Base-by-base conservation (phyloP, 2,329 filamentous ascomycete genomes). In the Penicillium rolfsii region DNA sequence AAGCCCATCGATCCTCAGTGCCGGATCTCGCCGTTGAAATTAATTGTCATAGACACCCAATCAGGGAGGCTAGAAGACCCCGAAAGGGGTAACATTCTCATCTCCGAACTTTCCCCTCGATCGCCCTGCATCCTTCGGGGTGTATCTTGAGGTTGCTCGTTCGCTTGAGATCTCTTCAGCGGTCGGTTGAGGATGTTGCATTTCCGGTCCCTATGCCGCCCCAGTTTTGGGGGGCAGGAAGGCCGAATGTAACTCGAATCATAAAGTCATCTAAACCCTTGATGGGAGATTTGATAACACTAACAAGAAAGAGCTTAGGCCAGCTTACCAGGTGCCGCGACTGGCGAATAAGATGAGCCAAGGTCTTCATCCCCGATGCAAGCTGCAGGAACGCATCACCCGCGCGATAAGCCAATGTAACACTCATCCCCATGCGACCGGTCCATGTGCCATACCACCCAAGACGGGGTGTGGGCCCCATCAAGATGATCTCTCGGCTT, bases 361-460 rank as follows among this genome's bases (percentile, higher is more conserved):
- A 36, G 48, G 36, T 45, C 26, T 52, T 38, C 14, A 24, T 49
- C 36, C 48, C 19, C 46, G 53, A 30, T 35, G 49, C 36, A 41
- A 54, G 52, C 52, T 63, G 61, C 61, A 66, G 59, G 60, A 64
- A 68, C 58, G 40, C 43, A 59, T 62, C 54, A 57, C 49, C 55
- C 57, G 58, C 63, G 35, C 49, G 53, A 53, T 57, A n/a, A 30
- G 38, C 40, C 57, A 59, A 66, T 67, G 64, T 67, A 66, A 66
- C 65, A 62, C 52, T n/a, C 35, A 46, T 26, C 7, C 41, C 65
- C 66, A 68, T 67, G 65, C 57, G 65, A 62, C 57, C 52, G 43
- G 59, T 6, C 48, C 63, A 64, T 63, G 61, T 68, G 61, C 57
- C 57, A 52, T 52, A 30, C 33, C 36, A 54, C 52, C 52, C 36